Conservation (phyloP, 345 rosid species). For the Eucalyptus pauciflora region DNA sequence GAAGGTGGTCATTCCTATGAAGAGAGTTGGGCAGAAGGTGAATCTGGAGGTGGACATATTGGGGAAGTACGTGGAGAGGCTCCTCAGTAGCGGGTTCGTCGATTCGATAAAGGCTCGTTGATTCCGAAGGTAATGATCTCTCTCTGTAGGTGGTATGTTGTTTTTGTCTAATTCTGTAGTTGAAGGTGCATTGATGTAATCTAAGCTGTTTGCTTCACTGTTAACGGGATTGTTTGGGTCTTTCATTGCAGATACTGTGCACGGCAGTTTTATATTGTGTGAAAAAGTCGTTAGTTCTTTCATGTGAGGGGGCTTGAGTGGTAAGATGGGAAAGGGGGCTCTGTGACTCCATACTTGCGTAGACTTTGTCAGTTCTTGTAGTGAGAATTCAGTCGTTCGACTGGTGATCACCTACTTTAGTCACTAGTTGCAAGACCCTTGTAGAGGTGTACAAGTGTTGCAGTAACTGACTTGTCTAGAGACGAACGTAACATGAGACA, state of each 20-base stretch:
- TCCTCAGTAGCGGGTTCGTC: conserved; percentile 47
- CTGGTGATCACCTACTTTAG: not conserved
- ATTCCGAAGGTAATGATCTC: not conserved
- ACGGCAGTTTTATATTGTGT: accelerated
- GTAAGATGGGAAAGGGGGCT: not conserved
- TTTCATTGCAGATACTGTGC: not conserved
- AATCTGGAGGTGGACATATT: conserved; percentile 89
- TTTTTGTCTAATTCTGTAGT: not conserved
- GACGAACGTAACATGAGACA: not conserved
- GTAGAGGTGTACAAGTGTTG: not conserved
- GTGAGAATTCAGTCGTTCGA: not conserved
- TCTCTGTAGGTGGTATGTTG: not conserved
- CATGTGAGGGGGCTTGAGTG: not conserved
- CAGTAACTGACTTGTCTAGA: not conserved
- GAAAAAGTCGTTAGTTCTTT: not conserved
- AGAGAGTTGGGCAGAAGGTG: conserved; percentile 72
- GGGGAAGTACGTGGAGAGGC: conserved; percentile 91
- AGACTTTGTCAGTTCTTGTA: not conserved
- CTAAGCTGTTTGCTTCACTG: not conserved
- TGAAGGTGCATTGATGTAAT: not conserved
- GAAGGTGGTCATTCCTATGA: conserved; percentile 63
- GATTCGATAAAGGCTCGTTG: conserved; percentile 22
- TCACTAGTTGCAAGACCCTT: not conserved
- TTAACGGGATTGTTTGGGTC: not conserved
- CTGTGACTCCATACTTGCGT: not conserved